Percentiles rank a stretch among this genome's conserved stretches.
These are phyloP conservation scores for Mycena capillaripes DNA, from an alignment of 768 basidiomycete genomes.

Conservation along the genomic window DNA sequence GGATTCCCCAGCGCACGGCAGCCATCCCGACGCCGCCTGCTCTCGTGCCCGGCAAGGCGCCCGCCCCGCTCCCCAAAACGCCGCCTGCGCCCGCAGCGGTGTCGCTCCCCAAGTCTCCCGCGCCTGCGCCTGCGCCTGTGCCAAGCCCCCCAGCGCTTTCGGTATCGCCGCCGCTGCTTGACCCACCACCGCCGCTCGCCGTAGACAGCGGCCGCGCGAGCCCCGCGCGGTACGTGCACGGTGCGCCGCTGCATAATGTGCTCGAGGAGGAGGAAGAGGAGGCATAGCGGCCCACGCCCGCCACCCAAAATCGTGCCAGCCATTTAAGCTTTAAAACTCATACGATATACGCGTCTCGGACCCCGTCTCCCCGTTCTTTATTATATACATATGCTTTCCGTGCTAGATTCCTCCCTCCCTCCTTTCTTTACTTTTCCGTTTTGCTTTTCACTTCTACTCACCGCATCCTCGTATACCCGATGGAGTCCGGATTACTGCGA, in stretches of 20 bases:
- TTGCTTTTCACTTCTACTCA: background rate
- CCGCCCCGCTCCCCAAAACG: constrained; percentile 40
- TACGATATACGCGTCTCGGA: constrained; percentile 4
- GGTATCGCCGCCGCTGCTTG: constrained; percentile 45
- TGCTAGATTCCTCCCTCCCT: background rate
- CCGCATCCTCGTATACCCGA: constrained; percentile 32
- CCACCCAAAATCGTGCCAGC: constrained; percentile 20
- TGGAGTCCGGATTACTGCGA: constrained; percentile 20
- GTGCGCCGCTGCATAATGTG: constrained; percentile 89
- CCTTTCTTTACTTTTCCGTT: background rate
- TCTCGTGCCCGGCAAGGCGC: constrained; percentile 8
- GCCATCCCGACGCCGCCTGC: constrained; percentile 8
- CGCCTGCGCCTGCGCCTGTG: constrained; percentile 39
- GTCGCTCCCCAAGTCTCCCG: constrained; percentile 32
- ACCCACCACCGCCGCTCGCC: constrained; percentile 50
- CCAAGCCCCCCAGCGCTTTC: too few species aligned
- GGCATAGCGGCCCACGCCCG: background rate
- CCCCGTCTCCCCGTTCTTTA: background rate
- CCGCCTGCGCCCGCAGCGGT: constrained; percentile 42
- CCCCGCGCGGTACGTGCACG: constrained; percentile 84
- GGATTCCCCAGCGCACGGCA: too few species aligned
- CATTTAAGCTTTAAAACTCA: constrained; percentile 21
- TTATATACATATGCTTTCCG: constrained; percentile 7
- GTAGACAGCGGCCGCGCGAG: constrained; percentile 71
- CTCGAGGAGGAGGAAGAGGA: constrained; percentile 87